phyloP scores from a whole-genome alignment of 2,329 filamentous ascomycete genomes.

The Aspergillus sp. region DNA sequence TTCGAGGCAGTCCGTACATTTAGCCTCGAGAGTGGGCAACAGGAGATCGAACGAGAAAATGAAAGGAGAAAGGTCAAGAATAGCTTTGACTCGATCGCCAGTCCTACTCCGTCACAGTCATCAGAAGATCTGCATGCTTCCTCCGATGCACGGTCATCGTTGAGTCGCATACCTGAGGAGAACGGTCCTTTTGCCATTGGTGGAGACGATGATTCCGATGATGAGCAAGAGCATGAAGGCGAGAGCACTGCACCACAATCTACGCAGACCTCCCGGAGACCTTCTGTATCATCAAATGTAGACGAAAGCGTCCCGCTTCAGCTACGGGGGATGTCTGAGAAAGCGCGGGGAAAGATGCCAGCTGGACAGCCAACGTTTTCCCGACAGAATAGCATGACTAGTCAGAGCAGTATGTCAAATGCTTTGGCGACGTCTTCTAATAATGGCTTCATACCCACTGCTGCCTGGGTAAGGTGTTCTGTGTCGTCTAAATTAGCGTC shows the following conservation, averaged over 20 bases:
- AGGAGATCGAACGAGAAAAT: conserved; percentile 76
- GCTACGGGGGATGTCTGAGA: conserved; percentile 89
- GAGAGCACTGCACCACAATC: conserved; percentile 52
- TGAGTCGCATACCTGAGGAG: conserved; percentile 67
- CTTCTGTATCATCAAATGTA: conserved; percentile 58
- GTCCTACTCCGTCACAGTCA: conserved; percentile 29
- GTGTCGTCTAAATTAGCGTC: not conserved
- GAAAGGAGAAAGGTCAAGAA: conserved; percentile 58
- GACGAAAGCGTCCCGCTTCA: conserved; percentile 79
- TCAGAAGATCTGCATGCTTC: conserved; percentile 32
- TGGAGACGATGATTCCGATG: conserved; percentile 61
- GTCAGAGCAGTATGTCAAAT: conserved; percentile 59
- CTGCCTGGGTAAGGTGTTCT: conserved; percentile 54
- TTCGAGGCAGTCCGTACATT: conserved; percentile 81
- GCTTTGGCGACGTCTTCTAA: conserved; percentile 45
- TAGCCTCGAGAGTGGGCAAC: conserved; percentile 82
- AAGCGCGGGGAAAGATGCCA: conserved; percentile 91
- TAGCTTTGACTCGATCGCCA: conserved; percentile 28
- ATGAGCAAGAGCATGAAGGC: conserved; percentile 50
- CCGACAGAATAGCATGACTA: conserved; percentile 80
- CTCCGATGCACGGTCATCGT: conserved; percentile 48
- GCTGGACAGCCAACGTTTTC: conserved; percentile 75
- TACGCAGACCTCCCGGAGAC: conserved; percentile 53
- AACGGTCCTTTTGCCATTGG: conserved; percentile 81
- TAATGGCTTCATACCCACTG: conserved; percentile 63